Conservation (phyloP, 2,329 filamentous ascomycete species). For the Seiridium unicorne region DNA sequence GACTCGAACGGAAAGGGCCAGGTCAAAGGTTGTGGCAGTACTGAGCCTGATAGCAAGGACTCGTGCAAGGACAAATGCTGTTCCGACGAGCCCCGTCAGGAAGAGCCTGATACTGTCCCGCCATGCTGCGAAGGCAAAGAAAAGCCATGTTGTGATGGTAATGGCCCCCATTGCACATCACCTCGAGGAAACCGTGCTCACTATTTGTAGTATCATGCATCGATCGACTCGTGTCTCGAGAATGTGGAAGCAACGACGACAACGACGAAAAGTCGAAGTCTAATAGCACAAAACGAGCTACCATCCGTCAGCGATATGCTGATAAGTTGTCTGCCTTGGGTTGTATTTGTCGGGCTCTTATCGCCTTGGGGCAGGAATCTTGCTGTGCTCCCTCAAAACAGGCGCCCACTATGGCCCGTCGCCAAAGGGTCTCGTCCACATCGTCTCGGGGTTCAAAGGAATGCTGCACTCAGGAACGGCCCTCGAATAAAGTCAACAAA, state of each 20-base stretch:
- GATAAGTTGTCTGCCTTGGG: constrained; percentile 45
- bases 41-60: neutral
- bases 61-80: neutral
- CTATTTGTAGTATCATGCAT: neutral
- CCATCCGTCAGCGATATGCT: constrained; percentile 35
- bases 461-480: neutral
- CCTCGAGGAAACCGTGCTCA: neutral
- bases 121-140: neutral
- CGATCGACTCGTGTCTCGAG: neutral
- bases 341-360: constrained; percentile 51
- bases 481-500: neutral
- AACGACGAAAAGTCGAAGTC: neutral
- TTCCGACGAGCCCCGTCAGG: neutral
- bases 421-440: neutral
- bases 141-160: neutral
- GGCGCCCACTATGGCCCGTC: neutral
- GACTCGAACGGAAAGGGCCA: too few species aligned
- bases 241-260: neutral
- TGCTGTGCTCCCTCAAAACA: constrained; percentile 15
- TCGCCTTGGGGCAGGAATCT: constrained; percentile 49
- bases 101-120: neutral
- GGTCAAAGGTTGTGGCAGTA: neutral
- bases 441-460: neutral
- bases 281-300: neutral
- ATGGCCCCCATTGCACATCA: neutral